Base-by-base conservation (phyloP, 2,329 filamentous ascomycete species). In the Ramularia collo-cygni region DNA sequence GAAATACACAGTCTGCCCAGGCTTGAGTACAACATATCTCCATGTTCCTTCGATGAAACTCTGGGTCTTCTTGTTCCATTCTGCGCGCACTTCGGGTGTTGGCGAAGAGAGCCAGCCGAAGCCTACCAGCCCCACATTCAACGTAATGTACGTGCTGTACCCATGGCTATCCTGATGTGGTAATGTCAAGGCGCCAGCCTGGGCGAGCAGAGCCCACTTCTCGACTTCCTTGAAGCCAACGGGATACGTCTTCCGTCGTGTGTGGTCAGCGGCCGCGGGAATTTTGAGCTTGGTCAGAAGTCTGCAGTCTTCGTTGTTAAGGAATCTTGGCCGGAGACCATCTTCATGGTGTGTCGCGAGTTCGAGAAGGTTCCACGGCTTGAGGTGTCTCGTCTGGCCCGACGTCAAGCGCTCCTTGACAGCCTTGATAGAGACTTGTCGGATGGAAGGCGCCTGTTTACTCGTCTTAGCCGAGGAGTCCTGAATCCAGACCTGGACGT, bases 91-190 rank as follows among this genome's bases (percentile, higher is more conserved):
- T 18, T 50, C 47, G 10, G 19, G 27, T 2, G 51, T 51, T 2
- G 58, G 57, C 16, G 49, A 34, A 8, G 51, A 53, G 1, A 60
- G 52, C 55, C 55, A 60, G 18, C 57, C 58, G 37, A 57, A 61
- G 18, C 58, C 58, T 17, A 60, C 40, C 13, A 38, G 38, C 34
- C 58, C 58, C 39, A 56, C 43, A 34, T 61, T 59, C 33, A 56
- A 38, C 17, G 57, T 60, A 35, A 61, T 61, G 40, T 52, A 61
- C 8, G 58, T 61, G 47, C 47, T 54, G 46, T 58, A 61, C 27
- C 56, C 58, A 38, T 61, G 58, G 31, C 46, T 52, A 47, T 61
- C 58, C 37, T 61, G 58, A 28, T 60, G 57, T 2, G 58, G 57
- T 35, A 57, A 55, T 4, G 58, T 61, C 15, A 60, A 35, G 8